phyloP scores from a whole-genome alignment of 306 rosid genomes.

The Purshia tridentata region DNA sequence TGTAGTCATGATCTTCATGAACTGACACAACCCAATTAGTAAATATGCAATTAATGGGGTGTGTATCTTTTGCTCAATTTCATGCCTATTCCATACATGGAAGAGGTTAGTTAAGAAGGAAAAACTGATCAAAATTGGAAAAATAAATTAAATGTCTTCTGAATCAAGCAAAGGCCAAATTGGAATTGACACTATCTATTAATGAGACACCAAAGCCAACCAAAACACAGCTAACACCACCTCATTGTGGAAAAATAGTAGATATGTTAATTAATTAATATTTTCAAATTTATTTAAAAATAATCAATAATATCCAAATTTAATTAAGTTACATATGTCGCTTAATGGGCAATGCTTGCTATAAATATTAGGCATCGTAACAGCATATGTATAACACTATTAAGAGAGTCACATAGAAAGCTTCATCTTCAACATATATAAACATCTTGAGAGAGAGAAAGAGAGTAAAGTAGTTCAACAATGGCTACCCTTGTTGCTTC shows the following conservation, averaged over 20 bases:
- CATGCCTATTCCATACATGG: no score
- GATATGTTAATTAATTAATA: not conserved
- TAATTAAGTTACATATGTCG: not conserved
- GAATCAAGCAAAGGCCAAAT: not conserved
- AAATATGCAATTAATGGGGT: not conserved
- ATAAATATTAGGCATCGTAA: conserved; percentile 12
- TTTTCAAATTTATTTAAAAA: not conserved
- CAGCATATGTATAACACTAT: not conserved
- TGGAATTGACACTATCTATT: not conserved
- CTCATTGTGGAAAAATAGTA: conserved; percentile 5
- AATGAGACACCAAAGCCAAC: conserved; percentile 17
- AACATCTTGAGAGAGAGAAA: not conserved
- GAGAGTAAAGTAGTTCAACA: not conserved
- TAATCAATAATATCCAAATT: no score
- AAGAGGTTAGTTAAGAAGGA: no score
- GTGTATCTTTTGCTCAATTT: no score
- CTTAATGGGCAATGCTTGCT: not conserved
- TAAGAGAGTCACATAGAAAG: not conserved
- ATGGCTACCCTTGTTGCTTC: conserved; percentile 60
- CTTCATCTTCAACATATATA: not conserved
- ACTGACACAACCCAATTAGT: not conserved
- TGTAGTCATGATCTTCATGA: no score
- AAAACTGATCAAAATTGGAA: not conserved
- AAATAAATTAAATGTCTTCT: not conserved
- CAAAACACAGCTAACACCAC: conserved; percentile 4